Percentiles rank a stretch among this genome's conserved stretches.
Evolutionary conservation across 2,329 filamentous ascomycete species (phyloP).

Genomic region (Ceratocystis eucalypticola): DNA sequence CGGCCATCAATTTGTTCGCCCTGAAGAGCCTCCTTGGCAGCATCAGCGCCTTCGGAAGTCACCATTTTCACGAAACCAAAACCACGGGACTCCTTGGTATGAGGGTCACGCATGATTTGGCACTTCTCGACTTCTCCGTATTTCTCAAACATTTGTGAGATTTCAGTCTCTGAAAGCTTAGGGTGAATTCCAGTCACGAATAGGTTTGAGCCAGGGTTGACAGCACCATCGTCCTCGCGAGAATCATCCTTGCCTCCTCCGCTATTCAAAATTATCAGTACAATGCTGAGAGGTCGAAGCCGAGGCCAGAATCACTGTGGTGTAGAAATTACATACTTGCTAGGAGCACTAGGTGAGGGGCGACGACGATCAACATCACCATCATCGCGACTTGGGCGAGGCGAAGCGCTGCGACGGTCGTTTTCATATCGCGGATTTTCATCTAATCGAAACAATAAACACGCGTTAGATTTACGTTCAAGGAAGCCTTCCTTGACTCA

Average conservation of each 20-base stretch:
- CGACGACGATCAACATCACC: slow-evolving; percentile 44
- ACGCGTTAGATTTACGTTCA: neutral
- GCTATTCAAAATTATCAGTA: slow-evolving; percentile 26
- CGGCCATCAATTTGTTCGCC: slow-evolving; percentile 91
- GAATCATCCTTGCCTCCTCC: slow-evolving; percentile 37
- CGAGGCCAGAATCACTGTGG: neutral
- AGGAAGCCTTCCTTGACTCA: neutral
- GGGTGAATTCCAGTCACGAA: slow-evolving; percentile 98
- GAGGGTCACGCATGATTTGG: slow-evolving; percentile 98
- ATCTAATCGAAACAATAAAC: slow-evolving; percentile 32
- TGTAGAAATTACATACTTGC: slow-evolving; percentile 35
- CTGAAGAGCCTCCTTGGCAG: slow-evolving; percentile 89
- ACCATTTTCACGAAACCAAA: slow-evolving; percentile 99
- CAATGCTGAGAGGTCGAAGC: neutral
- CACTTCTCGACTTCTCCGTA: slow-evolving; percentile 98
- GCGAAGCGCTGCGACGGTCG: slow-evolving; percentile 53
- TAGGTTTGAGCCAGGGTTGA: slow-evolving; percentile 93
- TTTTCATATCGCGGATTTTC: slow-evolving; percentile 53
- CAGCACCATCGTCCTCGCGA: slow-evolving; percentile 57
- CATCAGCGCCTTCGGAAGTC: slow-evolving; percentile 85
- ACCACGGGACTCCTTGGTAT: slow-evolving; percentile 95
- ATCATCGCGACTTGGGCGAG: slow-evolving; percentile 47
- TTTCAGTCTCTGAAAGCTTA: slow-evolving; percentile 74
- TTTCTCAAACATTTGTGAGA: slow-evolving; percentile 93
- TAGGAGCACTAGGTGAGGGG: slow-evolving; percentile 45